A percentile compares a stretch with the other conserved stretches of the same genome.
Conservation (phyloP, 2,329 filamentous ascomycete species). For the Colletotrichum truncatum region DNA sequence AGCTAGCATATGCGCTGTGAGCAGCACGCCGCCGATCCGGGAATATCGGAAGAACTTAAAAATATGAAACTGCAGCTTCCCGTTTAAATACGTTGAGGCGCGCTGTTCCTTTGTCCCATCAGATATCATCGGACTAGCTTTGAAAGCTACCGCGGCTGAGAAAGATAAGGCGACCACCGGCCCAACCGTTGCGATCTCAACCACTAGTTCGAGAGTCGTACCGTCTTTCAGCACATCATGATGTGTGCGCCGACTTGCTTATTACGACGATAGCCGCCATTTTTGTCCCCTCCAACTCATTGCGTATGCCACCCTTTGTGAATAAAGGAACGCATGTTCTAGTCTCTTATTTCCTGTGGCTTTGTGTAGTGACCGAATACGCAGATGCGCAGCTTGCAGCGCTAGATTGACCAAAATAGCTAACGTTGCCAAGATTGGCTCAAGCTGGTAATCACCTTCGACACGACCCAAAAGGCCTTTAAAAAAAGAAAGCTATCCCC, state of each 20-base stretch:
- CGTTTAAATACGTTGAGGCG: not conserved
- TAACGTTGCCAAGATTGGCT: not conserved
- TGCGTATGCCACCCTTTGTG: not conserved
- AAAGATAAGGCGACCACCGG: no score
- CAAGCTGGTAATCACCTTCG: not conserved
- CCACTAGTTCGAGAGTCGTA: no score
- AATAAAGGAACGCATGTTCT: not conserved
- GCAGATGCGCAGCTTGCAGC: not conserved
- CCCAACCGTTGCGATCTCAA: no score
- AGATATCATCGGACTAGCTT: not conserved
- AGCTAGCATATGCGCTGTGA: conserved; percentile 1
- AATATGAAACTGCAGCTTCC: not conserved
- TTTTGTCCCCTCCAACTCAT: not conserved
- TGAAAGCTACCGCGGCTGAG: no score
- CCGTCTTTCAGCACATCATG: not conserved
- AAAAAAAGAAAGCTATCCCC: not conserved
- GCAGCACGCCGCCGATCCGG: not conserved
- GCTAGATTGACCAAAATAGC: not conserved
- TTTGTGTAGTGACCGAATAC: not conserved
- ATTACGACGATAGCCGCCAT: not conserved
- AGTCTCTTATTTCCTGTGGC: not conserved
- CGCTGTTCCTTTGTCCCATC: not conserved
- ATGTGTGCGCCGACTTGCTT: not conserved
- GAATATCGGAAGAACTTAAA: not conserved
- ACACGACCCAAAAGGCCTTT: no score